Evolutionary conservation across 2,329 filamentous ascomycete species (phyloP), one percentile per base, ranked within the genome.

Genomic region (Cordyceps fumosorosea): DNA sequence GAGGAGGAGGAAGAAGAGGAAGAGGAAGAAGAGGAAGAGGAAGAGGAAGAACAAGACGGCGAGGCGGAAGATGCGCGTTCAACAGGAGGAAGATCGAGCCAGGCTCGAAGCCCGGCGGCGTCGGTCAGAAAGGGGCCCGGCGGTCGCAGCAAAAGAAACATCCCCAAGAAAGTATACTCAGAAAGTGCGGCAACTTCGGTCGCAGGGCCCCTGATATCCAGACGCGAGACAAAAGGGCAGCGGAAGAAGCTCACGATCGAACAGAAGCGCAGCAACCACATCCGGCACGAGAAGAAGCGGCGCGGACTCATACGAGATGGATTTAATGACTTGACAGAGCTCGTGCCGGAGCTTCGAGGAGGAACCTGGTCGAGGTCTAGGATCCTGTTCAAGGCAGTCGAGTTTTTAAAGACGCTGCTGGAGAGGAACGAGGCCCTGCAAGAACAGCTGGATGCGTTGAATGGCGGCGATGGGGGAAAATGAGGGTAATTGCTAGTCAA

Each of bases 221-320:
- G 16, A 20, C 42, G 53, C 7, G 42, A 56, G 32, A 16, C 37
- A 1, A 60, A 34, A 11, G 58, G 37, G 14, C 58, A 52, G 3
- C 42, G 60, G 20, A 50, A 62, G 32, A 56, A 51, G 52, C 60
- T 62, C 45, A 62, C 60, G 18, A 57, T 62, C 8, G 60, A 62
- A 37, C 60, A 62, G 47, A 62, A 62, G 24, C 53, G 60, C 3
- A 55, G 60, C 52, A 62, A 62, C 47, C 60, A 62, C 44, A 62
- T 62, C n/a, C 60, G 60, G 4, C 60, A 62, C 37, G 60, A 62
- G 34, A 56, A 62, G 45, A 62, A 62, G 29, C 53, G 60, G 10
- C 60, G 60, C n/a, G 60, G 51, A 3, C 60, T 62, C 6, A 62
- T 62, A 37, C 52, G 52, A 2, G 60, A 62, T 8, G 52, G 60